Evolutionary conservation across 371 early-diverging fungal species (phyloP).

Genomic region (Mortierella sp.): DNA sequence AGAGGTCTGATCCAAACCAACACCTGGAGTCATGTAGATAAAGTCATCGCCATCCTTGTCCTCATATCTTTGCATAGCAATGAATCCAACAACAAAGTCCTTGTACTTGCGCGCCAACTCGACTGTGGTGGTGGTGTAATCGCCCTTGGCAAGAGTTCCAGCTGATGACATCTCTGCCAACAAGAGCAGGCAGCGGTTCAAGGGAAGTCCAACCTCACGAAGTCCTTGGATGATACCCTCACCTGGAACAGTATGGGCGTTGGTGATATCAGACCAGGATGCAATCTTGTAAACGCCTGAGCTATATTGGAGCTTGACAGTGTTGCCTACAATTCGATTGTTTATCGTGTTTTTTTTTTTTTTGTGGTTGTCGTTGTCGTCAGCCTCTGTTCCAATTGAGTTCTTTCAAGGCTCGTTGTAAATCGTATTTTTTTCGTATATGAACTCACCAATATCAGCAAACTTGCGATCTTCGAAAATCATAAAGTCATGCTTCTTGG

Average conservation of each 20-base stretch:
- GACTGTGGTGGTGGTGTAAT: slow-evolving; percentile 88
- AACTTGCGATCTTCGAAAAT: slow-evolving; percentile 99
- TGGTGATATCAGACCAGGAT: slow-evolving; percentile 95
- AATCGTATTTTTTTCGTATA: not conserved
- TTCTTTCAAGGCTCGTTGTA: not conserved
- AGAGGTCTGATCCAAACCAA: slow-evolving; percentile 83
- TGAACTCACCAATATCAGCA: slow-evolving; percentile 84
- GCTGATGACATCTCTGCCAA: slow-evolving; percentile 97
- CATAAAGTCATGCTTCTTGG: slow-evolving; percentile 91
- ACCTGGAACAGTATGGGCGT: slow-evolving; percentile 95
- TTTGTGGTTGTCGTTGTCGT: not conserved
- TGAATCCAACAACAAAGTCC: slow-evolving; percentile 96
- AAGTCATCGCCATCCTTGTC: slow-evolving; percentile 82
- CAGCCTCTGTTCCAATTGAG: not conserved
- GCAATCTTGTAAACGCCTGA: slow-evolving; percentile 93
- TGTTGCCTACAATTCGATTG: slow-evolving; percentile 78
- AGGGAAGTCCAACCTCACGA: slow-evolving; percentile 85
- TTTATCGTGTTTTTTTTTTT: not conserved
- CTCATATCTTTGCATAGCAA: slow-evolving; percentile 81
- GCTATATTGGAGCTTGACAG: slow-evolving; percentile 94
- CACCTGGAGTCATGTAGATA: slow-evolving; percentile 95
- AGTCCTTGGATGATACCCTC: slow-evolving; percentile 95
- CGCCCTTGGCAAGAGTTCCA: slow-evolving; percentile 86
- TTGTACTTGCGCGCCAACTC: slow-evolving; percentile 87
- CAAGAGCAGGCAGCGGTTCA: slow-evolving; percentile 86